Base-by-base conservation (phyloP, 257 asterid species). In the Thymus mandschuricus region DNA sequence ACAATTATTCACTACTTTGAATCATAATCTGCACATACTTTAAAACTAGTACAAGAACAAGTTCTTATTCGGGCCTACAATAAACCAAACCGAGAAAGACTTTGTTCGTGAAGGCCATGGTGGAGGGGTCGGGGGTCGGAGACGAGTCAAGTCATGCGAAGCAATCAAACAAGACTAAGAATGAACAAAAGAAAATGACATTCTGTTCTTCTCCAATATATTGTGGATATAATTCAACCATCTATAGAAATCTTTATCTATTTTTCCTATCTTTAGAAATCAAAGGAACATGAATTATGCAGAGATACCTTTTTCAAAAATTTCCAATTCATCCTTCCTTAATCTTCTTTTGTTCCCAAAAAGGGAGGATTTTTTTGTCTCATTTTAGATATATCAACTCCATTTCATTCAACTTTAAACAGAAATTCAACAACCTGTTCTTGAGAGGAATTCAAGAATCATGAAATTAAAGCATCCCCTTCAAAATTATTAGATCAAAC, bases 101-200 rank as follows among this genome's bases (percentile, higher is more conserved):
- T 63, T 41, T 9, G 54, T 27, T 6, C 41, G 27, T 31, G 52
- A 44, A 52, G 72, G 29, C 6, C 3, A 27, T 38, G 34, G 72
- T 52, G 48, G 62, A 38, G 72, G 72, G 62, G 72, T 34, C 55
- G 27, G 72, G 72, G 72, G 35, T n/a, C 28, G 69, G 61, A 52
- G 62, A 40, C 34, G 30, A 34, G 72, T 68, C 64, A 68, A 55
- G 55, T 45, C 75, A 59, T 59, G 58, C 60, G 34, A 60, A 60
- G 10, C 7, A 58, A 38, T 30, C 57, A 72, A 41, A 43, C 41
- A 73, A 64, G 33, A 60, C 64, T 52, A 30, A 43, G 56, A 38
- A 40, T 9, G 33, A 40, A 51, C 1, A 49, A 35, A 27, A 41
- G 62, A 73, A 55, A 64, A 73, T 0, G 58, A 50, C 45, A 67